Evolutionary conservation across 1,139 yeast species (phyloP), one percentile per base, ranked within the genome.

Genomic region (Pichia sp.): DNA sequence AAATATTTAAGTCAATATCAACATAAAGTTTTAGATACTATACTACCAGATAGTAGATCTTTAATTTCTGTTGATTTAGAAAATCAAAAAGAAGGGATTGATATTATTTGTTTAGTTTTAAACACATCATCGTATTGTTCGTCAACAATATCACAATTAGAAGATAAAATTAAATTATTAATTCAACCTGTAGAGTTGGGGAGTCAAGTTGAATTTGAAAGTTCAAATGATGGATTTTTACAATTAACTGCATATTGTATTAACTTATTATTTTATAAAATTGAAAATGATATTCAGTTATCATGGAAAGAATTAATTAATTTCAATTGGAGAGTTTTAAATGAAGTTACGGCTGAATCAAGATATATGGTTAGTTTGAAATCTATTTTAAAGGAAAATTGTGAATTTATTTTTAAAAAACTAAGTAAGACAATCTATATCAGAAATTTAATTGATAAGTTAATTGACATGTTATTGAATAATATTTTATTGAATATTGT

Each of bases 71-170:
- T 65, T 29, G 49, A 54, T 9, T 40, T 46, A 10, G 40, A 50
- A 13, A 58, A 53, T 30, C 57, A 58, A 31, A 61, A 60, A 10
- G 93, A 84, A 49, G 80, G 85, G 1, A 65, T 85, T 21, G 73
- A 72, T 40, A 76, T 83, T 43, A 70, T 85, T 1, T 80, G 94
- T 22, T 66, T 86, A 60, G 73, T 88, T 10, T 63, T 91, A 25
- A 86, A 88, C 52, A 91, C 98, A 0, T 88, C 95, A 1, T 96
- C 91, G 56, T 91, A 89, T 61, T 80, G 95, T 47, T 74, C 85
- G 23, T 71, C 77, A 15, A 91, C 96, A 6, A 76, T 82, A 3
- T 73, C 72, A 16, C 96, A 91, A 57, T 65, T 91, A 40, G 87
- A 78, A 53, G 84, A 80, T 31, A 78, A 75, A 50, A 63, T 91